Evolutionary conservation across 306 rosid species (phyloP).

Genomic region (Rosa chinensis): DNA sequence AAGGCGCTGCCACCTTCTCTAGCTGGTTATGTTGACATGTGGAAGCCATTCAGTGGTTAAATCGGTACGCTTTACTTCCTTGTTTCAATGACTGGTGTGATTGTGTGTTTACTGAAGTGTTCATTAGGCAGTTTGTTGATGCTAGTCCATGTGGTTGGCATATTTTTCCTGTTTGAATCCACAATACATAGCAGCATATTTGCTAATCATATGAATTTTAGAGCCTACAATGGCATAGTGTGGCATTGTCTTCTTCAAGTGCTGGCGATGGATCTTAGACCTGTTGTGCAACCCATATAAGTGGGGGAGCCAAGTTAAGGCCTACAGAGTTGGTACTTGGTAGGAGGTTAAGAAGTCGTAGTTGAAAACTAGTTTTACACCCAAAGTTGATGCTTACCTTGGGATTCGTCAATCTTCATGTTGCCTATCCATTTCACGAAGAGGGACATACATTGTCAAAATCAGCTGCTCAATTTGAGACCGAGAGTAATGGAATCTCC

Average conservation of each 20-base stretch:
- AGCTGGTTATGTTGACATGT: conserved; percentile 44
- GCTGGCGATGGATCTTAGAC: neutral
- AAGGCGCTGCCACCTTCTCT: conserved; percentile 45
- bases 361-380: neutral
- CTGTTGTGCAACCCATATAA: neutral
- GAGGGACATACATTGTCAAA: neutral
- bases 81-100: neutral
- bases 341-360: neutral
- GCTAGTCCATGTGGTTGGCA: neutral
- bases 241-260: neutral
- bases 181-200: neutral
- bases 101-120: neutral
- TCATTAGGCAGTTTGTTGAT: neutral
- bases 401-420: neutral
- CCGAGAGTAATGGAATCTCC: neutral
- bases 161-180: neutral
- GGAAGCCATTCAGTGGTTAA: conserved; percentile 39
- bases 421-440: neutral
- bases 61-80: conserved; percentile 21
- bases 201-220: neutral
- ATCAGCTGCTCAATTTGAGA: neutral
- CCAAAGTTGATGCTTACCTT: neutral
- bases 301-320: neutral
- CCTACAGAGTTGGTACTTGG: neutral
- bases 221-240: neutral